phyloP scores from a whole-genome alignment of 257 asterid genomes.

The Ilex asprella region DNA sequence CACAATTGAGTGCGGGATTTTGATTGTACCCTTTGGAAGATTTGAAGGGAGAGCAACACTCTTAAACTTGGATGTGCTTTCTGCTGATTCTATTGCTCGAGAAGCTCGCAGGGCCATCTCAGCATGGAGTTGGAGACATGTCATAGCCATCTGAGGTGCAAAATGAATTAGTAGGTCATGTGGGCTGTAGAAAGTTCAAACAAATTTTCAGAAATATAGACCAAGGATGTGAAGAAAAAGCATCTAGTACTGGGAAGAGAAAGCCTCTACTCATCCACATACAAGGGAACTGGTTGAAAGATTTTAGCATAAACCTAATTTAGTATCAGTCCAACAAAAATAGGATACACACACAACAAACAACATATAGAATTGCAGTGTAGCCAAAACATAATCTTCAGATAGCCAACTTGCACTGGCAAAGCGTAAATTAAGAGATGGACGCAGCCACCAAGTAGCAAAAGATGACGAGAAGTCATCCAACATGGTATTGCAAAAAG shows the following conservation, averaged over 20 bases:
- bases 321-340: not conserved
- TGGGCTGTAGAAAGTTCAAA: not conserved
- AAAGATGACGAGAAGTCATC: too few species aligned
- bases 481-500: too few species aligned
- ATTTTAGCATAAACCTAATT: not conserved
- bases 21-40: conserved; percentile 33
- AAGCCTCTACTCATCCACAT: not conserved
- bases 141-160: conserved; percentile 67
- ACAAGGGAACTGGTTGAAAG: not conserved
- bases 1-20: conserved; percentile 38
- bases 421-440: too few species aligned
- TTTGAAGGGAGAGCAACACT: conserved; percentile 39
- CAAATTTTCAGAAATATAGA: too few species aligned
- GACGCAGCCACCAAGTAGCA: too few species aligned
- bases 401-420: too few species aligned
- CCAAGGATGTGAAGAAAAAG: not conserved
- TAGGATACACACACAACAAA: too few species aligned
- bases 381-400: too few species aligned
- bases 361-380: too few species aligned
- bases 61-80: conserved; percentile 19
- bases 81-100: conserved; percentile 59
- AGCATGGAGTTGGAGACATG: conserved; percentile 84
- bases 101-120: conserved; percentile 91
- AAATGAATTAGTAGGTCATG: conserved; percentile 2
- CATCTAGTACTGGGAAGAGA: not conserved